Base-by-base conservation (phyloP, 1,284 basidiomycete species). In the Ustilago lituana region DNA sequence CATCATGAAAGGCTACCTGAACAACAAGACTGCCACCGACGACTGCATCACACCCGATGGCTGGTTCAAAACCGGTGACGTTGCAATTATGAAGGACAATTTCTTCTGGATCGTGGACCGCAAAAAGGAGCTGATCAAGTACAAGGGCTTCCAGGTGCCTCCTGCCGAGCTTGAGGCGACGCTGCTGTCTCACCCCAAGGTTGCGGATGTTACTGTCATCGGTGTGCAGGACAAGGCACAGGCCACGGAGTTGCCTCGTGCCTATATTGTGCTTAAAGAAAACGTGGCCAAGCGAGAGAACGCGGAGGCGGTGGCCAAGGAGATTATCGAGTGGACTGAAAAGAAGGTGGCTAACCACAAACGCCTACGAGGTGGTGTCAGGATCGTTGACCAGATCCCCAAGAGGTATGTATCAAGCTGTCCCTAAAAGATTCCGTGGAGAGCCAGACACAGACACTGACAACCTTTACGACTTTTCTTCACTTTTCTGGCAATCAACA, bases 261-360 rank as follows among this genome's bases (percentile, higher is more conserved):
- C 82, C 1, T 83, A 80, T 53, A 68, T 83, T 8, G 80, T 81
- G 32, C 73, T 78, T 15, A 50, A 50, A 20, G 35, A 58, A n/a
- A 51, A 65, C 2, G 48, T 46, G 3, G 69, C 67, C 5, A 61
- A 70, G 37, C 37, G 39, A 17, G 74, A 73, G 39, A 43, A 74
- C 26, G 44, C 58, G 38, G 62, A 75, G 2, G 55, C 36, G 1
- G 58, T 81, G 12, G 54, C 50, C 17, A 74, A 82, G 44, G 67
- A 73, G 35, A 77, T 84, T 32, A 50, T 77, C 40, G 58, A 62
- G 3, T 83, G 78, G 78, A 73, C 82, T 17, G 72, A 70, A 1
- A 56, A 45, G 15, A 73, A 77, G 41, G 78, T 84, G 6, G 80
- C 82, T 7, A 75, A 76, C 33, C 82, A 83, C 73, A 83, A 83